Percentiles rank a stretch among this genome's conserved stretches.
These are phyloP conservation scores for Boletus rubescentipes DNA, from an alignment of 768 basidiomycete genomes.

Conservation along the genomic window DNA sequence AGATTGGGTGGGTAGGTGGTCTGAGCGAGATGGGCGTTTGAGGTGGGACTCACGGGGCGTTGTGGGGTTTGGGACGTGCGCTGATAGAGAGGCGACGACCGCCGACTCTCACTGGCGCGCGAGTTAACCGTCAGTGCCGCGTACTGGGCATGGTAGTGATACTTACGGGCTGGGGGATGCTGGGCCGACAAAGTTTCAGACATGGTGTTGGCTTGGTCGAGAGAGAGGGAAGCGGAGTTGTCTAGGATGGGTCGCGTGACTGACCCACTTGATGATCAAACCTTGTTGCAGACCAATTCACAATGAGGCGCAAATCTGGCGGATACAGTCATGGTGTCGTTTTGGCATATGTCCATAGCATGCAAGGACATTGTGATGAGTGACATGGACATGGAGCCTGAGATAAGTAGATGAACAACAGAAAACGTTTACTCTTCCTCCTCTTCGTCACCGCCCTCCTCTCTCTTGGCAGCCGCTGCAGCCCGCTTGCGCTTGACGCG, in stretches of 20 bases:
- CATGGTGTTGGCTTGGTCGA: constrained; percentile 23
- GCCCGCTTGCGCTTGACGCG: constrained; percentile 99
- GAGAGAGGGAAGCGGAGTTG: constrained; percentile 12
- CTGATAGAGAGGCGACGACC: constrained; percentile 51
- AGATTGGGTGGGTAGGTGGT: too few relatives aligned
- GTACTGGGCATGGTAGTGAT: not conserved
- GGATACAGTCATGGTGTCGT: constrained; percentile 21
- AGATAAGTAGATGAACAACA: constrained; percentile 24
- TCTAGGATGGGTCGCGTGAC: constrained; percentile 7
- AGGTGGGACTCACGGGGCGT: constrained; percentile 26
- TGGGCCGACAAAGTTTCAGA: constrained; percentile 31
- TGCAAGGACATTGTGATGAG: constrained; percentile 32
- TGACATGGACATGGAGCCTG: constrained; percentile 28
- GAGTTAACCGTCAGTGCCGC: not conserved
- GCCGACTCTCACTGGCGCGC: constrained; percentile 40
- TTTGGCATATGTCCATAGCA: constrained; percentile 33
- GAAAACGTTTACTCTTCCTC: constrained; percentile 70
- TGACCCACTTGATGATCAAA: not conserved
- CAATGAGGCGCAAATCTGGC: constrained; percentile 1
- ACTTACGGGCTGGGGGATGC: constrained; percentile 52
- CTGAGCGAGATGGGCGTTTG: too few relatives aligned
- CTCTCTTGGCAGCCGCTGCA: constrained; percentile 87
- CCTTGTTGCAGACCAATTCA: too few relatives aligned
- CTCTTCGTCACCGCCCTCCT: constrained; percentile 85
- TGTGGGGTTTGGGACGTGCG: constrained; percentile 38